These are phyloP conservation scores for Tetragonia tetragonoides DNA, from an alignment of 148 eudicot genomes.

Conservation along the genomic window DNA sequence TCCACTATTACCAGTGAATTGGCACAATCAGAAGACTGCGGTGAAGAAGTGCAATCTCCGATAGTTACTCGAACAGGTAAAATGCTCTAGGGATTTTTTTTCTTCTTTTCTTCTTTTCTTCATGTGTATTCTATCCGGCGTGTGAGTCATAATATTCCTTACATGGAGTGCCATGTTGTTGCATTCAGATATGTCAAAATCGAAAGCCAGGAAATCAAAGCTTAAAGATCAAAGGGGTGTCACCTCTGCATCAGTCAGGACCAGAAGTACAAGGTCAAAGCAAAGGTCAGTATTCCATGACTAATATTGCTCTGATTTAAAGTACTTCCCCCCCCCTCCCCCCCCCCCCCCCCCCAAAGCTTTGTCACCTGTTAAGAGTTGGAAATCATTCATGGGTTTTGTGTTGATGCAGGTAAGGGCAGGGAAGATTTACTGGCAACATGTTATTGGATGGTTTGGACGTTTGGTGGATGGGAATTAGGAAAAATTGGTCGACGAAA, in stretches of 20 bases:
- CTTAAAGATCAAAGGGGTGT: constrained; percentile 33
- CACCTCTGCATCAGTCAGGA: constrained; percentile 34
- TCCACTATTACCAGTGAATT: constrained; percentile 51
- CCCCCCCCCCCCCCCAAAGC: not conserved
- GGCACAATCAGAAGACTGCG: constrained; percentile 38
- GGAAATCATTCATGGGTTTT: not conserved
- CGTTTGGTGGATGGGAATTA: no score
- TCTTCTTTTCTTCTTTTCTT: not conserved
- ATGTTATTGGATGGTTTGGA: not conserved
- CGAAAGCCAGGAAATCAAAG: constrained; percentile 45
- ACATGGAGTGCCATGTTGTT: constrained; percentile 8
- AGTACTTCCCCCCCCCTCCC: not conserved
- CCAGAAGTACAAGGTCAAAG: constrained; percentile 47
- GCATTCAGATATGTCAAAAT: constrained; percentile 47
- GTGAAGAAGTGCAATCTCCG: constrained; percentile 62
- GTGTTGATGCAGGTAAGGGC: constrained; percentile 24
- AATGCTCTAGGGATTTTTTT: not conserved
- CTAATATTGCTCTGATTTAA: not conserved
- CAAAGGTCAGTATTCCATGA: constrained; percentile 39
- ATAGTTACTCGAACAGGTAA: constrained; percentile 43
- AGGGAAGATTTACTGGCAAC: not conserved
- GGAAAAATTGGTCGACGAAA: no score
- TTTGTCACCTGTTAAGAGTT: not conserved
- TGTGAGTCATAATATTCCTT: not conserved
- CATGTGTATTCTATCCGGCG: not conserved